phyloP scores from a whole-genome alignment of 306 rosid species.

The Carpinus fangiana region DNA sequence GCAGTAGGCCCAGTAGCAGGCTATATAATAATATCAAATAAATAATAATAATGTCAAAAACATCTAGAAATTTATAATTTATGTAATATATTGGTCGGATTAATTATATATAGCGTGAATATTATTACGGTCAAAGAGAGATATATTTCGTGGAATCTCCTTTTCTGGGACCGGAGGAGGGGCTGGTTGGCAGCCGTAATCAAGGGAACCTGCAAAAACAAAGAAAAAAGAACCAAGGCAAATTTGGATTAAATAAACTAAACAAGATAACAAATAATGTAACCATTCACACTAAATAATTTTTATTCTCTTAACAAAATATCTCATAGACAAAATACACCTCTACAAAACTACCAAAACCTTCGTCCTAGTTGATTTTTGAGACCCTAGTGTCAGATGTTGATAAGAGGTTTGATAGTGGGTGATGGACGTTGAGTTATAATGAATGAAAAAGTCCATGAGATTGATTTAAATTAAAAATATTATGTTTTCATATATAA shows the following conservation, averaged over 20 bases:
- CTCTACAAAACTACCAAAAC: too few relatives aligned
- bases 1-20: slow-evolving; percentile 85
- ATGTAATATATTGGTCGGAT: neutral
- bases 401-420: too few relatives aligned
- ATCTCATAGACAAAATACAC: too few relatives aligned
- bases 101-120: neutral
- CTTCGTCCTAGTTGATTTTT: too few relatives aligned
- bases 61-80: neutral
- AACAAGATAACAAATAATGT: too few relatives aligned
- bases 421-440: too few relatives aligned
- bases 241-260: neutral
- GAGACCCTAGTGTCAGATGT: too few relatives aligned
- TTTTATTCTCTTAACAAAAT: too few relatives aligned
- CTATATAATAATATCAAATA: slow-evolving; percentile 29
- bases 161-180: slow-evolving; percentile 66
- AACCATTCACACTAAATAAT: too few relatives aligned
- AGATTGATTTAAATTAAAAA: too few relatives aligned
- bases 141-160: slow-evolving; percentile 42
- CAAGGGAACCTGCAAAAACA: slow-evolving; percentile 52
- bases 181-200: slow-evolving; percentile 70
- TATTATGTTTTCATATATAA: too few relatives aligned
- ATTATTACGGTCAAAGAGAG: slow-evolving; percentile 64
- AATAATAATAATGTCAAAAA: neutral
- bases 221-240: neutral
- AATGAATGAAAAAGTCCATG: too few relatives aligned